Conservation (phyloP, 495 filamentous ascomycete species). For the Trichoderma virens region DNA sequence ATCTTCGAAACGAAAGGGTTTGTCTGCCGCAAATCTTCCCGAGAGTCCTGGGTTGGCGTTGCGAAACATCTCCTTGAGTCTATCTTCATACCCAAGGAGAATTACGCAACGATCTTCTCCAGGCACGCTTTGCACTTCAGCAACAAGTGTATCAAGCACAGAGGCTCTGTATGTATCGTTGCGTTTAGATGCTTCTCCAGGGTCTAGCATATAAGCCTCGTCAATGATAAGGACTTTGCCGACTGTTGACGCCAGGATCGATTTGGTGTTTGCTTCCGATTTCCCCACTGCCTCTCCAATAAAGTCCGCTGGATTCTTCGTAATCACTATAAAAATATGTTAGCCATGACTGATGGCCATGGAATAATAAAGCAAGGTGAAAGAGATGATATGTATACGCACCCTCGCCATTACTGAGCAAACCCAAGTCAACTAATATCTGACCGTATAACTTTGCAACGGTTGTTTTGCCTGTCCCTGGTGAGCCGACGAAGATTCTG, state of each 20-base stretch:
- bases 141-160: constrained; percentile 70
- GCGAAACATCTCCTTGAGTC: constrained; percentile 71
- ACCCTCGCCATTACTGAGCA: constrained; percentile 51
- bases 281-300: constrained; percentile 54
- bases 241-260: constrained; percentile 53
- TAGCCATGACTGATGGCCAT: not conserved
- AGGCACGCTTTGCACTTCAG: constrained; percentile 68
- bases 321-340: constrained; percentile 31
- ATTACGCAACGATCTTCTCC: constrained; percentile 75
- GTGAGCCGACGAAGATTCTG: constrained; percentile 60
- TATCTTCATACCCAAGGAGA: constrained; percentile 65
- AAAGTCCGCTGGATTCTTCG: constrained; percentile 70
- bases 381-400: not conserved
- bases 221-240: constrained; percentile 75
- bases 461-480: constrained; percentile 70
- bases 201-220: constrained; percentile 58
- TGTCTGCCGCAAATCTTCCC: constrained; percentile 57
- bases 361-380: not conserved
- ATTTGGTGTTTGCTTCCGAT: constrained; percentile 66
- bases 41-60: constrained; percentile 69
- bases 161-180: constrained; percentile 53
- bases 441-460: constrained; percentile 67
- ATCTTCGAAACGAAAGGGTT: constrained; percentile 64
- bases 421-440: constrained; percentile 53
- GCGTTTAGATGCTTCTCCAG: constrained; percentile 15